Percentiles rank a stretch among this genome's conserved stretches.
These are phyloP conservation scores for Nakazawaea ernobii DNA, from an alignment of 805 yeast species.

Conservation along the genomic window DNA sequence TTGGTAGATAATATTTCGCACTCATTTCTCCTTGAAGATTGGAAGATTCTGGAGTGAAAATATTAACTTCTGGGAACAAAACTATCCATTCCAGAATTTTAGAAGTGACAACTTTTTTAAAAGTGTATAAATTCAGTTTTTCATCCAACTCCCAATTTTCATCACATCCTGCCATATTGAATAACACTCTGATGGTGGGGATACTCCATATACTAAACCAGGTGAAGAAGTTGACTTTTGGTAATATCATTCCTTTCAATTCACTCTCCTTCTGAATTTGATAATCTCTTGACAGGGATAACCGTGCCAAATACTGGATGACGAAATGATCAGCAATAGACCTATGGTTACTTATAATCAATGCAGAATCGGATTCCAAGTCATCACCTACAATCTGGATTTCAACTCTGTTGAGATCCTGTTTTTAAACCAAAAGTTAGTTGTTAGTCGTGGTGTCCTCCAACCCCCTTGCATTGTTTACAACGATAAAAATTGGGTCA, in stretches of 20 bases:
- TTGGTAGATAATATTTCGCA: conserved; percentile 55
- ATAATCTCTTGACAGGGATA: conserved; percentile 12
- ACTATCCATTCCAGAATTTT: conserved; percentile 56
- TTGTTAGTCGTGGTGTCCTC: background rate
- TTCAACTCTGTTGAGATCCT: conserved; percentile 32
- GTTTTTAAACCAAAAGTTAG: background rate
- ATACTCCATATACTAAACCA: conserved; percentile 66
- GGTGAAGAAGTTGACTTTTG: conserved; percentile 52
- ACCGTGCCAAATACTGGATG: conserved; percentile 36
- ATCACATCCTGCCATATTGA: conserved; percentile 48
- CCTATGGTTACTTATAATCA: conserved; percentile 48
- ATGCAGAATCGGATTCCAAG: conserved; percentile 29
- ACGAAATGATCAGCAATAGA: conserved; percentile 63
- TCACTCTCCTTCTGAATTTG: conserved; percentile 12
- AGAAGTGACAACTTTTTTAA: conserved; percentile 29
- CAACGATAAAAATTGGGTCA: conserved; percentile 1
- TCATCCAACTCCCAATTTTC: conserved; percentile 64
- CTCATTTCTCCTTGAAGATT: conserved; percentile 49
- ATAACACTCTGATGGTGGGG: conserved; percentile 46
- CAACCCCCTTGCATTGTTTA: too few relatives aligned
- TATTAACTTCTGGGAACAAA: conserved; percentile 82
- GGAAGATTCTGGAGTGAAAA: conserved; percentile 45
- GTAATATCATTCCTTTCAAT: conserved; percentile 25
- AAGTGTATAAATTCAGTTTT: conserved; percentile 28
- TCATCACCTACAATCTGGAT: conserved; percentile 38